A percentile compares a stretch with the other conserved stretches of the same genome.
phyloP scores from a whole-genome alignment of 2,329 filamentous ascomycete species.

The Aspergillus sp. region DNA sequence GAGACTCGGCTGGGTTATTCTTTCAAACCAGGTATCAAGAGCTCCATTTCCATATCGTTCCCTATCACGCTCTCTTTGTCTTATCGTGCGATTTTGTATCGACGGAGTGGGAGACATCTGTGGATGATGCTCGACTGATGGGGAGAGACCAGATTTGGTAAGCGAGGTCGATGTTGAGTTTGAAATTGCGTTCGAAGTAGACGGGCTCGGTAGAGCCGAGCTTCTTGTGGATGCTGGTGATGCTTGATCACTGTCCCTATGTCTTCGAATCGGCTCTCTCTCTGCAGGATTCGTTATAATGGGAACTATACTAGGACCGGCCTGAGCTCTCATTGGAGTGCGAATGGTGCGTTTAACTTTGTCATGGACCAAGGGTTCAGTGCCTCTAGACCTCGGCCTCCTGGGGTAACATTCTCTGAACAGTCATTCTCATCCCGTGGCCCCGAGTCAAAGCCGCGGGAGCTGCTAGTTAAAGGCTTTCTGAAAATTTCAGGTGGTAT shows the following conservation, averaged over 20 bases:
- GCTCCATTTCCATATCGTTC: slow-evolving; percentile 19
- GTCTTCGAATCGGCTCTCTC: neutral
- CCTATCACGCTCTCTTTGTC: slow-evolving; percentile 11
- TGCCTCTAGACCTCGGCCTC: slow-evolving; percentile 7
- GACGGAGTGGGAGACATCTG: slow-evolving; percentile 4
- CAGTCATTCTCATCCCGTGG: neutral
- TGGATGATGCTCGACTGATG: neutral
- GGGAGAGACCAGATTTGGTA: slow-evolving; percentile 4
- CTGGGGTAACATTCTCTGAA: neutral
- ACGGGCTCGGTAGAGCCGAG: slow-evolving; percentile 13
- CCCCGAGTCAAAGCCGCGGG: neutral
- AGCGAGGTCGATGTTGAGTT: slow-evolving; percentile 6
- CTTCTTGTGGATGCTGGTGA: neutral
- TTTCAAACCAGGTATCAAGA: slow-evolving; percentile 26
- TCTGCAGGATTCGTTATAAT: neutral
- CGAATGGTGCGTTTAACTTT: slow-evolving; percentile 20
- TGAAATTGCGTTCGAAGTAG: slow-evolving; percentile 8
- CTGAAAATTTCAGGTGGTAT: slow-evolving; percentile 1
- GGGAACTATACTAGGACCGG: neutral
- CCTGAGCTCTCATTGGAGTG: neutral
- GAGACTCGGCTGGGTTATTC: slow-evolving; percentile 5
- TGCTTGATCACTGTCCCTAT: neutral
- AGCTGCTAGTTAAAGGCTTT: neutral
- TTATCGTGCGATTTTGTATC: slow-evolving; percentile 1
- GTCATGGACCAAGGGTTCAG: slow-evolving; percentile 32